These are phyloP conservation scores for Pseudogymnoascus pannorum DNA, from an alignment of 2,329 filamentous ascomycete species.

Conservation along the genomic window DNA sequence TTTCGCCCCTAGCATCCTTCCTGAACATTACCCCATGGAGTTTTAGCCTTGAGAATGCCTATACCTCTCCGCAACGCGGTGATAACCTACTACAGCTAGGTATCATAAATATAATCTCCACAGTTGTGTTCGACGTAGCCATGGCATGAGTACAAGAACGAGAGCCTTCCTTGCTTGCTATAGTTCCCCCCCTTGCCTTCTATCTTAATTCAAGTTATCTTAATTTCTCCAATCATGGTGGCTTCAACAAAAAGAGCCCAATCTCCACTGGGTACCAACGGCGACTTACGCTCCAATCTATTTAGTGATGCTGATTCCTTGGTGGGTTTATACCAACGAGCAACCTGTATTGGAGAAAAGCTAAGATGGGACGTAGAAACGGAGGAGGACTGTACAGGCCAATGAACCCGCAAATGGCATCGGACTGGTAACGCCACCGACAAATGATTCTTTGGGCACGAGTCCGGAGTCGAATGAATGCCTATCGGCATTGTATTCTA, in stretches of 20 bases:
- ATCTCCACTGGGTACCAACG: not conserved
- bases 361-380: not conserved
- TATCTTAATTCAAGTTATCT: not conserved
- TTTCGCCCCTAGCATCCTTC: not conserved
- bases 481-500: slow-evolving; percentile 17
- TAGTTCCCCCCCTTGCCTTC: not conserved
- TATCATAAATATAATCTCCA: not conserved
- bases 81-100: not conserved
- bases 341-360: not conserved
- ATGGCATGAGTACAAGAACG: not conserved
- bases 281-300: not conserved
- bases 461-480: not conserved
- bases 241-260: not conserved
- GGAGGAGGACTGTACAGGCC: not conserved
- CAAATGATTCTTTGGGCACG: not conserved
- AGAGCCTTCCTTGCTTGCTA: not conserved
- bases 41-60: not conserved
- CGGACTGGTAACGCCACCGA: not conserved
- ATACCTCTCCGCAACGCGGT: not conserved
- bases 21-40: not conserved
- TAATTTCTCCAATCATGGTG: not conserved
- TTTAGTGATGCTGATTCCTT: not conserved
- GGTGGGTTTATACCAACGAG: not conserved
- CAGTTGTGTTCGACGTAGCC: not conserved
- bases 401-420: not conserved